A percentile compares a stretch with the other conserved stretches of the same genome.
Conservation (phyloP, 257 asterid genomes). For the Lycium ferocissimum region DNA sequence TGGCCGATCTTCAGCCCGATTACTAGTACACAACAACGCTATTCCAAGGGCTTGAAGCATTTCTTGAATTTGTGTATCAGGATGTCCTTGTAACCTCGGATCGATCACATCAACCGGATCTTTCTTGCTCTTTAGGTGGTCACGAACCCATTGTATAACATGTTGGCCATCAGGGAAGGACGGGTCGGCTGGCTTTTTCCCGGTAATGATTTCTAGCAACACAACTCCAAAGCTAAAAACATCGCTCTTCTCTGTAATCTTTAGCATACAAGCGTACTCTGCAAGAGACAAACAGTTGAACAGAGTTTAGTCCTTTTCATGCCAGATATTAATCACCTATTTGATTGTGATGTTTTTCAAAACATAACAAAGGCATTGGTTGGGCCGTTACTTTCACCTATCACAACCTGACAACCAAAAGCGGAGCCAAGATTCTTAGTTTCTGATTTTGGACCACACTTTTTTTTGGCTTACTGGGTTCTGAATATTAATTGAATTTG, state of each 20-base stretch:
- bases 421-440: no score
- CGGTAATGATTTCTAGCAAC: constrained; percentile 69
- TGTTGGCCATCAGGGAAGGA: constrained; percentile 76
- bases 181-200: constrained; percentile 74
- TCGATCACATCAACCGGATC: constrained; percentile 69
- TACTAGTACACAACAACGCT: constrained; percentile 79
- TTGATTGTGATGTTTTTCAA: neutral
- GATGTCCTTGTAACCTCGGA: constrained; percentile 70
- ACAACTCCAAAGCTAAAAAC: constrained; percentile 86
- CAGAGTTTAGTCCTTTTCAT: constrained; percentile 28
- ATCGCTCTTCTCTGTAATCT: constrained; percentile 74
- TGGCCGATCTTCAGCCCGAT: constrained; percentile 73
- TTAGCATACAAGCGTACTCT: constrained; percentile 76
- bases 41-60: constrained; percentile 88
- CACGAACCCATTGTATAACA: constrained; percentile 75
- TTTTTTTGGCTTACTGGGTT: no score
- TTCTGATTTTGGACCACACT: no score
- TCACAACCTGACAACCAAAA: constrained; percentile 25
- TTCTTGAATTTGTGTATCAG: constrained; percentile 77
- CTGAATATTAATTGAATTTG: no score
- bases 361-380: constrained; percentile 16
- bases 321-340: constrained; percentile 25
- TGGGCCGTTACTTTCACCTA: constrained; percentile 26
- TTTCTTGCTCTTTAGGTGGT: constrained; percentile 59
- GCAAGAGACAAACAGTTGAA: constrained; percentile 28